Conservation (phyloP, 1,284 basidiomycete genomes). For the Ceratobasidium sp. region DNA sequence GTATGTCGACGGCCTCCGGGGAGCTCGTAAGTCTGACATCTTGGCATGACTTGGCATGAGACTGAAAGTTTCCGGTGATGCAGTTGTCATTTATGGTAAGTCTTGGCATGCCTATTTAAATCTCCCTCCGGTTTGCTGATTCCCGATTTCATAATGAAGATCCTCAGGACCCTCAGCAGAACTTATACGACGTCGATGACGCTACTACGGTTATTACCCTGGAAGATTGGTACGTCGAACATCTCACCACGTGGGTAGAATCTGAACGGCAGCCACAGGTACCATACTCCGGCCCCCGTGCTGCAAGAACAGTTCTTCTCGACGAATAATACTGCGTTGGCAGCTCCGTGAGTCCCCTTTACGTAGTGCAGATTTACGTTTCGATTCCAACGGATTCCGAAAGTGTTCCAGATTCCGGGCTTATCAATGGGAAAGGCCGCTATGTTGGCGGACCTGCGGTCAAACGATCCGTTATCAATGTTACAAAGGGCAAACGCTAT, state of each 20-base stretch:
- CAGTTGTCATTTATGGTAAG: conserved; percentile 34
- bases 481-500: conserved; percentile 17
- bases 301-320: conserved; percentile 15
- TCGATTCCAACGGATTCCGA: neutral
- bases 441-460: conserved; percentile 28
- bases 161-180: conserved; percentile 19
- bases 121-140: neutral
- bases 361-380: neutral
- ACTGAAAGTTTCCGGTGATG: neutral
- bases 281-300: conserved; percentile 28
- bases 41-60: neutral
- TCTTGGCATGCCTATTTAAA: neutral
- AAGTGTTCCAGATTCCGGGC: conserved; percentile 25
- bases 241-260: neutral
- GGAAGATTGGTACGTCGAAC: conserved; percentile 23
- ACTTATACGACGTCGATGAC: conserved; percentile 33
- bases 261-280: neutral
- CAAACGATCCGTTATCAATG: conserved; percentile 16
- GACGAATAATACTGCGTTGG: conserved; percentile 20
- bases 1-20: conserved; percentile 31
- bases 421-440: conserved; percentile 39
- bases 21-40: conserved; percentile 2
- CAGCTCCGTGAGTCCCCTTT: conserved; percentile 7
- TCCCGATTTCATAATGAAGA: neutral
- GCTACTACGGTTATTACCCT: conserved; percentile 26